Evolutionary conservation across 83 land plant species (phyloP).

Genomic region (Picea mariana): DNA sequence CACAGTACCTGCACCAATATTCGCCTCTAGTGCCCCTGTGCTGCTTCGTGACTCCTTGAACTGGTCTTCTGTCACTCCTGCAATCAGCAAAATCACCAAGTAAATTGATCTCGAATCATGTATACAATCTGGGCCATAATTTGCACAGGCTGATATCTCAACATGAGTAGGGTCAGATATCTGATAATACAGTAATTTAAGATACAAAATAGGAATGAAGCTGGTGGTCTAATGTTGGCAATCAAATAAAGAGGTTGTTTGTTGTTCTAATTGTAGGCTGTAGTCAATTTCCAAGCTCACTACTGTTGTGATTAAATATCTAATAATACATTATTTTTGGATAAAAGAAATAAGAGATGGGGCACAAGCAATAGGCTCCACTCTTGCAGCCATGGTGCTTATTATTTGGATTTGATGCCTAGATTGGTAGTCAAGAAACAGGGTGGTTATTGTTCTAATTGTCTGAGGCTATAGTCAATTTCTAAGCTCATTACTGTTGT

Average conservation of each 20-base stretch:
- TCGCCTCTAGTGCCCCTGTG: conserved; percentile 16
- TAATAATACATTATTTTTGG: too few relatives aligned
- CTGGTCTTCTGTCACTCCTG: conserved; percentile 94
- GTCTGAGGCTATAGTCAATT: neutral
- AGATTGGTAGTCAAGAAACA: neutral
- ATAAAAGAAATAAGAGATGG: too few relatives aligned
- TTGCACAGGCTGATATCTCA: neutral
- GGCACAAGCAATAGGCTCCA: too few relatives aligned
- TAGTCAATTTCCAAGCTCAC: neutral
- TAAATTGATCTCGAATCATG: neutral
- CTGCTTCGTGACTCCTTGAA: conserved; percentile 63
- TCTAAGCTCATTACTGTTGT: too few relatives aligned
- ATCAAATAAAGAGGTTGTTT: neutral
- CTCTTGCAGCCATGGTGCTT: neutral
- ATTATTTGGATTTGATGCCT: neutral
- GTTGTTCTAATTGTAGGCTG: neutral
- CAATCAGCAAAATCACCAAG: conserved; percentile 15
- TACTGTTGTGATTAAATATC: too few relatives aligned
- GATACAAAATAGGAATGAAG: neutral
- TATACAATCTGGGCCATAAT: neutral
- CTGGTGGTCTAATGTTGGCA: neutral
- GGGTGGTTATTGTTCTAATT: neutral
- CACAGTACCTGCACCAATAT: conserved; percentile 27
- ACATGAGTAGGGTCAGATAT: too few relatives aligned
- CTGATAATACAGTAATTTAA: neutral